These are phyloP conservation scores for Arachis stenosperma DNA, from an alignment of 306 rosid species.

Conservation along the genomic window DNA sequence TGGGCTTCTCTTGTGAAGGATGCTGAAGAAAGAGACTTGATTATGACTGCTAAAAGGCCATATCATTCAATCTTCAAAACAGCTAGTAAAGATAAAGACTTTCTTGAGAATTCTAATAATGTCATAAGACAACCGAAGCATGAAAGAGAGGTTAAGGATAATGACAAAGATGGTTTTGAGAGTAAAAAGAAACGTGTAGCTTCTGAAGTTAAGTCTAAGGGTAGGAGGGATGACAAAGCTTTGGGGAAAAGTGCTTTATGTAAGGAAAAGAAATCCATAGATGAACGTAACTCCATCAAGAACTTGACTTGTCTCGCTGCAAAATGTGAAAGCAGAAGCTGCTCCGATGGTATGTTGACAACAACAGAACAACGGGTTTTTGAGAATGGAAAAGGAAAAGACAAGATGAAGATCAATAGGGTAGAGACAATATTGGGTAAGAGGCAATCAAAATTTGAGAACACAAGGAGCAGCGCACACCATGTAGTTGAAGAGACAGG, in stretches of 20 bases:
- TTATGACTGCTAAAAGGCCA: conserved; percentile 61
- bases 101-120: conserved; percentile 44
- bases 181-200: conserved; percentile 43
- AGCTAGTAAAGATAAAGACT: conserved; percentile 33
- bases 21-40: conserved; percentile 76
- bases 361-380: conserved; percentile 39
- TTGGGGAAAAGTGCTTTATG: conserved; percentile 39
- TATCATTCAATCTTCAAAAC: conserved; percentile 63
- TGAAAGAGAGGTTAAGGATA: conserved; percentile 48
- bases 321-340: conserved; percentile 39
- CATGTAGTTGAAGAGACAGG: conserved; percentile 41
- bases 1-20: conserved; percentile 91
- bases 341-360: conserved; percentile 31
- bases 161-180: conserved; percentile 43
- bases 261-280: conserved; percentile 40
- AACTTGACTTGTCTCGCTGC: conserved; percentile 39
- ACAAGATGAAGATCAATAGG: conserved; percentile 33
- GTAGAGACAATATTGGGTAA: conserved; percentile 45
- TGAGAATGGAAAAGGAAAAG: conserved; percentile 44
- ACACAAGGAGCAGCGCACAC: conserved; percentile 45
- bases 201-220: conserved; percentile 44
- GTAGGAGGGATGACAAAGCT: conserved; percentile 38
- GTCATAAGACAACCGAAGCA: conserved; percentile 41
- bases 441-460: conserved; percentile 49
- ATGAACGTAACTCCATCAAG: conserved; percentile 38